Conservation (phyloP, 2,329 filamentous ascomycete genomes). For the Cucurbitaria berberidis region DNA sequence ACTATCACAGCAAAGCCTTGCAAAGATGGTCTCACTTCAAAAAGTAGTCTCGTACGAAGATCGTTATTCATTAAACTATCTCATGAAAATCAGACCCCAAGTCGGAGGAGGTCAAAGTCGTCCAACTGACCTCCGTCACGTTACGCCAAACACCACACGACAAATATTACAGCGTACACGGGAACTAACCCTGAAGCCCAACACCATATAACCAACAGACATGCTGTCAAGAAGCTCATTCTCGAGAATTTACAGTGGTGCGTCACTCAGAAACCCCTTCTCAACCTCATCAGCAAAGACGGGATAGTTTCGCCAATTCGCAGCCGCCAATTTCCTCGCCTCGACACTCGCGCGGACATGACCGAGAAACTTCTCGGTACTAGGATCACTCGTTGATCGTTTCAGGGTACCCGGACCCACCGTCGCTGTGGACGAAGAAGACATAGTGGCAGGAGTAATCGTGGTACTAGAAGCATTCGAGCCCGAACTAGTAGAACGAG, state of each 20-base stretch:
- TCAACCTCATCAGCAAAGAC: conserved; percentile 19
- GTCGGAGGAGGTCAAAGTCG: too few relatives aligned
- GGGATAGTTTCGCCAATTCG: conserved; percentile 4
- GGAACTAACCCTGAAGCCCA: too few relatives aligned
- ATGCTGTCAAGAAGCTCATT: too few relatives aligned
- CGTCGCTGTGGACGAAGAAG: background rate
- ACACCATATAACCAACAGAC: too few relatives aligned
- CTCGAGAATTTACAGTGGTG: conserved; percentile 17
- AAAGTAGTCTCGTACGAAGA: too few relatives aligned
- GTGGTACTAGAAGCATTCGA: background rate
- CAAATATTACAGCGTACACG: too few relatives aligned
- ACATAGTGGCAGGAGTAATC: background rate
- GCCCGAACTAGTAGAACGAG: background rate
- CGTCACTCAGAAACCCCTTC: conserved; percentile 17
- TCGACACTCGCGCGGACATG: conserved; percentile 23
- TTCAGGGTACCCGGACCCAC: background rate
- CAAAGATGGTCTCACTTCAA: too few relatives aligned
- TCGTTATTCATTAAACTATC: too few relatives aligned
- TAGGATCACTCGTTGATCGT: conserved; percentile 3
- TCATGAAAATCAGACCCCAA: too few relatives aligned
- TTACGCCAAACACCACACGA: too few relatives aligned
- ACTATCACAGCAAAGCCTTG: too few relatives aligned
- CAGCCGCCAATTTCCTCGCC: conserved; percentile 5
- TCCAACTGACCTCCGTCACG: too few relatives aligned
- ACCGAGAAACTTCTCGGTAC: conserved; percentile 14